phyloP scores from a whole-genome alignment of 2,329 filamentous ascomycete species.

The Epicoccum nigrum region DNA sequence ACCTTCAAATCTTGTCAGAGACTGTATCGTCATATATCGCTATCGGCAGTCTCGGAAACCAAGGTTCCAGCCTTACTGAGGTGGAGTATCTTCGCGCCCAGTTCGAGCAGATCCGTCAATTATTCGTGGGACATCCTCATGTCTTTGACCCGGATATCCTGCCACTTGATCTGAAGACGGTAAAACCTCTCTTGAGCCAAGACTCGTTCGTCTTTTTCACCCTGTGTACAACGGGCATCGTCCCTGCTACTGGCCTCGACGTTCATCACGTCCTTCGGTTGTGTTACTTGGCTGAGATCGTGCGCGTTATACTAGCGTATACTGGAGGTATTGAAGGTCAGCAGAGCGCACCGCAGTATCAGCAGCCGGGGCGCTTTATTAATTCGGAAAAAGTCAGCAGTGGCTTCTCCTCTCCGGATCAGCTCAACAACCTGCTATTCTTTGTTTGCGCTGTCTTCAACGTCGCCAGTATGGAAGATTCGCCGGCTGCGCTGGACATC shows the following conservation, averaged over 20 bases:
- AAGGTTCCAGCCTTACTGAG: conserved; percentile 65
- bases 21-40: conserved; percentile 85
- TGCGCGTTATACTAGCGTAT: conserved; percentile 74
- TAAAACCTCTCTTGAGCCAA: conserved; percentile 64
- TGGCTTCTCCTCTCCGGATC: conserved; percentile 31
- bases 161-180: conserved; percentile 52
- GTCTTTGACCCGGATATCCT: conserved; percentile 46
- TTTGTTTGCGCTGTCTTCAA: conserved; percentile 45
- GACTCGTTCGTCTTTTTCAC: conserved; percentile 83
- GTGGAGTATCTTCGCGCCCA: conserved; percentile 71
- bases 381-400: conserved; percentile 34
- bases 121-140: conserved; percentile 67
- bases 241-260: conserved; percentile 71
- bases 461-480: conserved; percentile 31
- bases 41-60: conserved; percentile 70
- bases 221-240: conserved; percentile 75
- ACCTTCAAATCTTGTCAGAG: conserved; percentile 86
- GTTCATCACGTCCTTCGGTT: conserved; percentile 80
- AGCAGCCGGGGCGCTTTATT: conserved; percentile 31
- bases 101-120: conserved; percentile 74
- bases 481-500: conserved; percentile 31
- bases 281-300: conserved; percentile 89
- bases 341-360: conserved; percentile 14
- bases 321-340: conserved; percentile 24
- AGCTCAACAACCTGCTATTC: conserved; percentile 37